Conservation (phyloP, 2,329 filamentous ascomycete species). For the Aspergillus pseudoglaucus region DNA sequence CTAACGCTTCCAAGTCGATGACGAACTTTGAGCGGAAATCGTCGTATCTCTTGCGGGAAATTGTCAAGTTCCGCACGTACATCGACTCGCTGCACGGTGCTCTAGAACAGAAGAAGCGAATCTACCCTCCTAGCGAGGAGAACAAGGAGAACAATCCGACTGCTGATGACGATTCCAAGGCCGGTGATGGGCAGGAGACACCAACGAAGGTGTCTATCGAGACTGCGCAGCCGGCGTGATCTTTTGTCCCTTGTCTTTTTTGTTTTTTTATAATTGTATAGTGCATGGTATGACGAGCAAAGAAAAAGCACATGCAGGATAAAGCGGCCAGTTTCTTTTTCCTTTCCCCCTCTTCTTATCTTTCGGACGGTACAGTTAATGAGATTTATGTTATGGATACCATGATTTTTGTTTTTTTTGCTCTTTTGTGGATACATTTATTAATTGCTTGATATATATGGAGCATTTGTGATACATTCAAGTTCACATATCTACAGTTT, state of each 20-base stretch:
- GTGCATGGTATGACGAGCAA: not conserved
- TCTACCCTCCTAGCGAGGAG: conserved; percentile 45
- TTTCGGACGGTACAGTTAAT: conserved; percentile 9
- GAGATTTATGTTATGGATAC: conserved; percentile 23
- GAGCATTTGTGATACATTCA: not conserved
- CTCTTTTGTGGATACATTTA: not conserved
- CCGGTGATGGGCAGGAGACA: not conserved
- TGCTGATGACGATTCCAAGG: conserved; percentile 6
- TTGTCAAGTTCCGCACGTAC: conserved; percentile 94
- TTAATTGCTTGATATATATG: not conserved
- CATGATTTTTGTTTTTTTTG: conserved; percentile 11
- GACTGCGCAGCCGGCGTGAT: conserved; percentile 1
- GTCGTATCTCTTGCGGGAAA: conserved; percentile 82
- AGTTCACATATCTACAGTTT: not conserved
- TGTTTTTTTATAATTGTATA: not conserved
- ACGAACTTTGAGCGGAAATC: conserved; percentile 97
- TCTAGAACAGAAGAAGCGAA: conserved; percentile 60
- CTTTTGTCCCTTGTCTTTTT: conserved; percentile 2
- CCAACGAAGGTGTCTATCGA: not conserved
- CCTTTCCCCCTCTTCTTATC: conserved; percentile 6
- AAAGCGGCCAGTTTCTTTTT: not conserved
- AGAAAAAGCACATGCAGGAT: not conserved
- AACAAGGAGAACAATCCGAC: conserved; percentile 13
- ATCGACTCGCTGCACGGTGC: conserved; percentile 77
- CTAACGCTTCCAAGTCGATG: conserved; percentile 78